Evolutionary conservation across 1,284 basidiomycete species (phyloP), one percentile per base, ranked within the genome.

Genomic region (Apiotrichum gamsii): DNA sequence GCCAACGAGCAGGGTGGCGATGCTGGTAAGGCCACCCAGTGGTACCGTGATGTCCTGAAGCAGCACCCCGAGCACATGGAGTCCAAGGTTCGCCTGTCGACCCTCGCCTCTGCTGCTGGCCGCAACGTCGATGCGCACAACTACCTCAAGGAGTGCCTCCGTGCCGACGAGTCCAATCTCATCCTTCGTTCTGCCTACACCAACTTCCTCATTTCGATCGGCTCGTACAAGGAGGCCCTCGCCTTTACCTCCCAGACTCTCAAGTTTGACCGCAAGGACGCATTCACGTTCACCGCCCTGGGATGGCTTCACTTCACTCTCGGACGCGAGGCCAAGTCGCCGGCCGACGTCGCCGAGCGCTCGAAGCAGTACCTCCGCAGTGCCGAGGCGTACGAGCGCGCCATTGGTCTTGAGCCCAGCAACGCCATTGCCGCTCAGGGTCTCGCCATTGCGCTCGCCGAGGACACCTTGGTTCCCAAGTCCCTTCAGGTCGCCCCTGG

Each of bases 1-100:
- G 82, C 85, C 14, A 90, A 89, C 60, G 91, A 96, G 67, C 87
- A 90, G 45, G 76, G 80, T 47, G 84, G 84, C 0, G 82, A 87
- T 35, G 75, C 78, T 3, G 75, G 72, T 1, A 78, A 83, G 58
- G 90, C 90, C 10, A 82, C 79, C 52, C 85, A 85, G 57, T 87
- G 87, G 6, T 95, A 91, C 60, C 81, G 85, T 38, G 88, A 89
- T 64, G 76, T 96, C 6, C 70, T 95, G 23, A 74, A 80, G 15
- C 78, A 85, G 47, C 90, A 96, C 75, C 87, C 90, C 0, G 91
- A 95, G 72, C 95, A 94, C 66, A 80, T 89, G 37, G 91, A 95
- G 67, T 90, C 90, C 54, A 96, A 95, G 75, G 80, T 91, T 32
- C 84, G 91, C 28, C 83, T 87, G 57, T 88, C 90, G 0, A 79